Evolutionary conservation across 2,329 filamentous ascomycete species (phyloP), one percentile per base, ranked within the genome.

Genomic region (Cryoendolithus antarcticus): DNA sequence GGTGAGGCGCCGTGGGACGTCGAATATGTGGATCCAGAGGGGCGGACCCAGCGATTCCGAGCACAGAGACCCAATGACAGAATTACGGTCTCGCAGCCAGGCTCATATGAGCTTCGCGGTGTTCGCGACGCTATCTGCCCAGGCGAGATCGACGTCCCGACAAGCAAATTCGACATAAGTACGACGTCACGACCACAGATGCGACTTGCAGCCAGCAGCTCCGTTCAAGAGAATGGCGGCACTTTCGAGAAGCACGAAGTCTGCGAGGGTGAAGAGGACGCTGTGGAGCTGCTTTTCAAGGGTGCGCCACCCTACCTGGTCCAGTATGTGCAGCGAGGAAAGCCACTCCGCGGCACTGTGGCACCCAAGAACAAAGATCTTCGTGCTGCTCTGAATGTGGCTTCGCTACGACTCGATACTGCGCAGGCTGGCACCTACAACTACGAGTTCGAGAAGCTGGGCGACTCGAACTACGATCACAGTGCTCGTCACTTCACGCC

Each of bases 231-330:
- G 8, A 61, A 54, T 10, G 54, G 70, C 29, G 65, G 68, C 10
- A 69, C 70, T 28, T 82, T 80, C 55, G 58, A 78, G 49, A 93
- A 93, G 61, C 73, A 78, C 32, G 80, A 88, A 44, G 80, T 98
- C 24, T 98, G 91, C 55, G 88, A 98, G 64, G 89, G 89, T 24
- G 89, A 96, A 45, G 82, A 94, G 53, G 89, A 95, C 58, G 77
- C 79, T 3, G 78, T 95, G 40, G 86, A 95, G 53, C 67, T 98
- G 38, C 72, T 73, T 32, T 72, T 98, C 45, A 74, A 74, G 57
- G 89, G 83, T 40, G 73, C 80, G 37, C 74, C 88, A 29, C 91
- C 91, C 1, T 96, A 82, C 58, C 77, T 80, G 49, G 71, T 93
- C 35, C 74, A 84, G 48, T 96, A 95, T 57, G 77, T 86, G 49